These are phyloP conservation scores for Musa balbisiana DNA, from an alignment of 202 grass and related monocot species.

Conservation along the genomic window DNA sequence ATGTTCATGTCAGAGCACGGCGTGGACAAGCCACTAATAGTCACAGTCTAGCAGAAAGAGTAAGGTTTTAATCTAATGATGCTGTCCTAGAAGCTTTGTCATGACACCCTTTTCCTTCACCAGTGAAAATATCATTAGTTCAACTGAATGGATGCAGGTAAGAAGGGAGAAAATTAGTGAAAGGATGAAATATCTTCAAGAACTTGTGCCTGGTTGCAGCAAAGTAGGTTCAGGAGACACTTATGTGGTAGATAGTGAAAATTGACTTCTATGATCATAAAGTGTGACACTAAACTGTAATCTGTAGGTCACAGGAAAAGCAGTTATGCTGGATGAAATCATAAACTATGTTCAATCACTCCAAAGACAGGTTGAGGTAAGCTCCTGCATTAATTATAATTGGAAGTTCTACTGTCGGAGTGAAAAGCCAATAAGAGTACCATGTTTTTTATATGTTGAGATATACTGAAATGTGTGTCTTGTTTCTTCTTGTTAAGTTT, in stretches of 20 bases:
- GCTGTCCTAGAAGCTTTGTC: background rate
- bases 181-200: constrained; percentile 28
- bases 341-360: constrained; percentile 26
- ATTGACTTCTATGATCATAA: background rate
- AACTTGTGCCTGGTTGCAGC: constrained; percentile 22
- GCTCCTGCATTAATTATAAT: background rate
- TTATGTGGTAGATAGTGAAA: background rate
- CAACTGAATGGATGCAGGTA: constrained; percentile 8
- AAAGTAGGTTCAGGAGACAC: constrained; percentile 4
- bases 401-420: background rate
- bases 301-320: constrained; percentile 19
- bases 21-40: constrained; percentile 27
- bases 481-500: constrained; percentile 3
- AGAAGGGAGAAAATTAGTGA: constrained; percentile 24
- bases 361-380: constrained; percentile 23
- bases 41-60: constrained; percentile 24
- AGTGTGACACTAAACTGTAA: background rate
- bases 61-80: background rate
- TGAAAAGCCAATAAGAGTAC: background rate
- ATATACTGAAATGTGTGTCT: background rate
- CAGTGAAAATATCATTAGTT: background rate
- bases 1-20: constrained; percentile 20
- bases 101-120: background rate
- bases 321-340: constrained; percentile 25
- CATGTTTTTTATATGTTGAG: background rate